These are phyloP conservation scores for Ophiorrhiza pumila DNA, from an alignment of 257 asterid genomes.

Conservation along the genomic window DNA sequence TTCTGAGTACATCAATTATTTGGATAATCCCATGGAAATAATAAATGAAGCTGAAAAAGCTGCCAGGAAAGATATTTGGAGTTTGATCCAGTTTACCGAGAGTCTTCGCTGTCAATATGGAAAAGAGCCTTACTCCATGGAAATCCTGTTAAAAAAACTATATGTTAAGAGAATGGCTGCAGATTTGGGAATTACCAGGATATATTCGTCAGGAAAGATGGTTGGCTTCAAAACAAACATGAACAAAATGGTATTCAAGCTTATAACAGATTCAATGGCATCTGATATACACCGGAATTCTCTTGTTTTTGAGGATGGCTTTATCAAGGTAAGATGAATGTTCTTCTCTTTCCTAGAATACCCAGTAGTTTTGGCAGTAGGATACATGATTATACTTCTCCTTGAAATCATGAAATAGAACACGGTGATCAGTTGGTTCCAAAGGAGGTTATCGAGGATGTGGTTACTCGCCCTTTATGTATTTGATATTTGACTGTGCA, in stretches of 20 bases:
- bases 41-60: slow-evolving; percentile 80
- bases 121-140: slow-evolving; percentile 96
- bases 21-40: slow-evolving; percentile 87
- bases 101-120: slow-evolving; percentile 85
- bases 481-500: no score
- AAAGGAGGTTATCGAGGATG: neutral
- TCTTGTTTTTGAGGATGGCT: slow-evolving; percentile 70
- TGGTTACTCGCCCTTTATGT: neutral
- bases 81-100: slow-evolving; percentile 78
- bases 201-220: slow-evolving; percentile 71
- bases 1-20: slow-evolving; percentile 82
- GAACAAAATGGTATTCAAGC: slow-evolving; percentile 76
- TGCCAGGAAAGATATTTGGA: slow-evolving; percentile 80
- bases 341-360: slow-evolving; percentile 2
- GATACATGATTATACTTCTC: neutral
- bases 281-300: slow-evolving; percentile 64
- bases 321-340: slow-evolving; percentile 56
- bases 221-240: slow-evolving; percentile 84
- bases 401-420: neutral
- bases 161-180: slow-evolving; percentile 96
- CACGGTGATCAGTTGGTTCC: neutral
- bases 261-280: slow-evolving; percentile 71
- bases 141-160: slow-evolving; percentile 82
- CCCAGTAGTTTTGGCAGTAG: neutral
- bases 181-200: slow-evolving; percentile 74